Evolutionary conservation across 2,329 filamentous ascomycete species (phyloP).

Genomic region (Tolypocladium ovalisporum): DNA sequence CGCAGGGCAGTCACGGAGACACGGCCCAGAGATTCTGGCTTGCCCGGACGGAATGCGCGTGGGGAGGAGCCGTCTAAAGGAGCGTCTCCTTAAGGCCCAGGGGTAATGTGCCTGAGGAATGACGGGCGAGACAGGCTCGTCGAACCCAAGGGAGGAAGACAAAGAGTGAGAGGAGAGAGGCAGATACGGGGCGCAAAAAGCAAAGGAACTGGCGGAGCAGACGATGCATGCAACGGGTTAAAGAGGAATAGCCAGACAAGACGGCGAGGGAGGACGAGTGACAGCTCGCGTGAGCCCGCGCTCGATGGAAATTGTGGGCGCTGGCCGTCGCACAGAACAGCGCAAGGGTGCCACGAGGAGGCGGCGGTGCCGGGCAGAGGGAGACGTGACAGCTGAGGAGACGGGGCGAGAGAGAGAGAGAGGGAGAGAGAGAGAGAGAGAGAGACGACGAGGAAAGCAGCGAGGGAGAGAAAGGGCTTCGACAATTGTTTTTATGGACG

Average conservation of each 20-base stretch:
- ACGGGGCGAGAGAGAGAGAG: not conserved
- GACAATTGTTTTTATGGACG: not conserved
- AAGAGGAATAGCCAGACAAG: not conserved
- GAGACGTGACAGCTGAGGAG: not conserved
- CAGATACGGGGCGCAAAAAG: not conserved
- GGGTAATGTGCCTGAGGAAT: slow-evolving; percentile 21
- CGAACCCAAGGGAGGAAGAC: slow-evolving; percentile 5
- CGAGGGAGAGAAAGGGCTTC: not conserved
- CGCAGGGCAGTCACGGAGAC: not conserved
- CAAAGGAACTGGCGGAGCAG: not conserved
- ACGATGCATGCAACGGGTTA: not conserved
- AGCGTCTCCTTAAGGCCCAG: slow-evolving; percentile 14
- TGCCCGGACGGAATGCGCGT: slow-evolving; percentile 7
- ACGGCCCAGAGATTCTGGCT: not conserved
- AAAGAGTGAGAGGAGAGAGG: slow-evolving; percentile 1
- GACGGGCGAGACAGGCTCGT: slow-evolving; percentile 22
- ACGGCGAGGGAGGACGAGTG: not conserved
- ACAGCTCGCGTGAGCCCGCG: not conserved
- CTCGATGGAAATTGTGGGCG: not conserved
- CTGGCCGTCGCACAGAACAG: slow-evolving; percentile 4
- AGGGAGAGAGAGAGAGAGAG: not conserved
- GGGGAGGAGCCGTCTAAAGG: slow-evolving; percentile 4
- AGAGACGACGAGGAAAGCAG: not conserved
- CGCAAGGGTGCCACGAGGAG: slow-evolving; percentile 10
- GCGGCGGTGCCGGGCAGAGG: not conserved